Conservation (phyloP, 2,329 filamentous ascomycete species). For the Clarireedia hainanense region DNA sequence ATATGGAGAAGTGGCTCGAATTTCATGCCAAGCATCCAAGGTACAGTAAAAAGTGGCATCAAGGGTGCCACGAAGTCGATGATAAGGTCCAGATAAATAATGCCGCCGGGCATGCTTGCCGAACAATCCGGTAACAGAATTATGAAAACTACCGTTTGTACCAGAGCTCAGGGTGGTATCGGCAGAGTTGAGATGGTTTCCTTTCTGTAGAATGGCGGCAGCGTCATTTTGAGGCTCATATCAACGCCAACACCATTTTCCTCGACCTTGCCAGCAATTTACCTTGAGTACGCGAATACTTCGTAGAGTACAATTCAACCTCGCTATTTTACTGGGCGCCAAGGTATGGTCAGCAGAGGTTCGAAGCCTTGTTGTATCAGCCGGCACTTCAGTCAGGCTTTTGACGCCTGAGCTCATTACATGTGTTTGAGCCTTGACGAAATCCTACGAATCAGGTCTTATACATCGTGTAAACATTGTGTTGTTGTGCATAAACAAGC, state of each 20-base stretch:
- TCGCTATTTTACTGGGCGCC: too few relatives aligned
- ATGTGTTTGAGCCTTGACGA: neutral
- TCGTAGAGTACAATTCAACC: too few relatives aligned
- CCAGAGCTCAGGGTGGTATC: neutral
- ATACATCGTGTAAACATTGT: neutral
- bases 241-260: neutral
- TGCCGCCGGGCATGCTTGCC: slow-evolving; percentile 7
- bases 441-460: neutral
- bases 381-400: neutral
- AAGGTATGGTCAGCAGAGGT: neutral
- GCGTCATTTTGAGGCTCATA: too few relatives aligned
- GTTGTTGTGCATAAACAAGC: neutral
- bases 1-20: slow-evolving; percentile 6
- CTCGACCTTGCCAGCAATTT: neutral
- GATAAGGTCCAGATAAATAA: slow-evolving; percentile 7
- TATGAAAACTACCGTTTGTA: slow-evolving; percentile 1
- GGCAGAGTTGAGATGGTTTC: neutral
- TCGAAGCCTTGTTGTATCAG: neutral
- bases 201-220: neutral
- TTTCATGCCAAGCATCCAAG: neutral
- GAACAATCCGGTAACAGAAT: slow-evolving; percentile 4
- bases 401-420: neutral
- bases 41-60: neutral
- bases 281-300: neutral
- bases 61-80: slow-evolving; percentile 10